These are phyloP conservation scores for Beta corolliflora DNA, from an alignment of 179 eudicot genomes.

Conservation along the genomic window DNA sequence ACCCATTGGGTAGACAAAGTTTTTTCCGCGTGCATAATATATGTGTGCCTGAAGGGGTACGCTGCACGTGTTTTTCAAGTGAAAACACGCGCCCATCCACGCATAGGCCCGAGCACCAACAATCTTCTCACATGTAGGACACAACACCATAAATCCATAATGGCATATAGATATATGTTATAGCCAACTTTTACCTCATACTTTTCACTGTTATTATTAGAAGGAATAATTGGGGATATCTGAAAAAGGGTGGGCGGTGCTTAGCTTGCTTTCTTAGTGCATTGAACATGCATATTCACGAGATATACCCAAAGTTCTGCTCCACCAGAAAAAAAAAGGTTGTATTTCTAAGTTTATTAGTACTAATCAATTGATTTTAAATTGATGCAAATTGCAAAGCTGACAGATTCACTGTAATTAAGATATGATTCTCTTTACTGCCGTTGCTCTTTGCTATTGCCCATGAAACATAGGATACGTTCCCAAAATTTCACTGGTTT, in stretches of 20 bases:
- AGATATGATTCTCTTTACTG: neutral
- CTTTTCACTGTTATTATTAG: conserved; percentile 1
- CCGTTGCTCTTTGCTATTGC: neutral
- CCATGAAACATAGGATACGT: neutral
- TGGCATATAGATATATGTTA: neutral
- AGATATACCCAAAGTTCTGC: conserved; percentile 9
- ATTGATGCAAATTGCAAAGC: neutral
- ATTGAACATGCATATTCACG: conserved; percentile 21
- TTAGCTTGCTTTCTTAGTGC: conserved; percentile 5
- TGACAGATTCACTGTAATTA: conserved; percentile 19
- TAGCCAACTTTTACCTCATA: neutral
- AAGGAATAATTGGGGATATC: conserved; percentile 7
- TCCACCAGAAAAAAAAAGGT: neutral
- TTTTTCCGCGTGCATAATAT: too few species aligned
- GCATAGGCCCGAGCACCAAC: neutral
- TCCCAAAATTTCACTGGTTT: neutral
- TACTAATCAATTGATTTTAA: conserved; percentile 12
- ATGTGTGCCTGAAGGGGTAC: too few species aligned
- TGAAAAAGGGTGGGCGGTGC: neutral
- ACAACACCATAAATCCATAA: neutral
- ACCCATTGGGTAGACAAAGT: too few species aligned
- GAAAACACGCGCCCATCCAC: too few species aligned
- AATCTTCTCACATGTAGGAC: neutral
- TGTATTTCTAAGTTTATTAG: conserved; percentile 14
- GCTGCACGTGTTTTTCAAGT: too few species aligned